These are phyloP conservation scores for Lyophyllum decastes DNA, from an alignment of 768 basidiomycete species.

Conservation along the genomic window DNA sequence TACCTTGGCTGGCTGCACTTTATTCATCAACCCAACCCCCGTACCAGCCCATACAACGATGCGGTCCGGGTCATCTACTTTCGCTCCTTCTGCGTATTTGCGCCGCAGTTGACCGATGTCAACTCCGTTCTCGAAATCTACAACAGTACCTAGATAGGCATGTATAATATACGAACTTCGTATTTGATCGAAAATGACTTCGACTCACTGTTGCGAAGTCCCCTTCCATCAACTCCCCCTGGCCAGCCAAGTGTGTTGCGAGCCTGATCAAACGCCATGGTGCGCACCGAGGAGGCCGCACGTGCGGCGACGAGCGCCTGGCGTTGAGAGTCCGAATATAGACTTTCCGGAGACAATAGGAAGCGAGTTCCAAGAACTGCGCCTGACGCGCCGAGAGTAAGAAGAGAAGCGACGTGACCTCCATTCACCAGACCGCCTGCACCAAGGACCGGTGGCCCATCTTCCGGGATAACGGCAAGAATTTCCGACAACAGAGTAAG, in stretches of 20 bases:
- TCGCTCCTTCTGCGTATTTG: constrained; percentile 47
- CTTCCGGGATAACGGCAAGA: constrained; percentile 40
- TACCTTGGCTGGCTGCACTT: constrained; percentile 41
- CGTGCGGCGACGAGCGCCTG: constrained; percentile 49
- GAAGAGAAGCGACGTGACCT: constrained; percentile 60
- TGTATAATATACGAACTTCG: neutral
- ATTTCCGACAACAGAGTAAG: constrained; percentile 60
- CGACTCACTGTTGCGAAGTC: constrained; percentile 49
- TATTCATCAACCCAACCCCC: constrained; percentile 58
- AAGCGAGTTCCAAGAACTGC: constrained; percentile 78
- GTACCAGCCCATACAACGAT: constrained; percentile 71
- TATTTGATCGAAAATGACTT: neutral
- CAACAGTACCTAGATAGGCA: constrained; percentile 44
- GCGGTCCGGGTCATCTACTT: constrained; percentile 46
- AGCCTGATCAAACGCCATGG: constrained; percentile 63
- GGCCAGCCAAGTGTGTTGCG: constrained; percentile 64
- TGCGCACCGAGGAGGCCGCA: constrained; percentile 50
- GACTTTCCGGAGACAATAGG: constrained; percentile 64
- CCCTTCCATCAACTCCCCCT: constrained; percentile 61
- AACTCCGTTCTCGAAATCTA: constrained; percentile 54
- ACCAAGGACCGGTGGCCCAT: constrained; percentile 59
- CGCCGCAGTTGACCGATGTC: constrained; percentile 41
- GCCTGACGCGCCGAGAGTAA: constrained; percentile 69
- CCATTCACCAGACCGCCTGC: constrained; percentile 77
- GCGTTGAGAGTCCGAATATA: constrained; percentile 57